A percentile compares a stretch with the other conserved stretches of the same genome.
These are phyloP conservation scores for Dimocarpus longan DNA, from an alignment of 345 rosid species.

Conservation along the genomic window DNA sequence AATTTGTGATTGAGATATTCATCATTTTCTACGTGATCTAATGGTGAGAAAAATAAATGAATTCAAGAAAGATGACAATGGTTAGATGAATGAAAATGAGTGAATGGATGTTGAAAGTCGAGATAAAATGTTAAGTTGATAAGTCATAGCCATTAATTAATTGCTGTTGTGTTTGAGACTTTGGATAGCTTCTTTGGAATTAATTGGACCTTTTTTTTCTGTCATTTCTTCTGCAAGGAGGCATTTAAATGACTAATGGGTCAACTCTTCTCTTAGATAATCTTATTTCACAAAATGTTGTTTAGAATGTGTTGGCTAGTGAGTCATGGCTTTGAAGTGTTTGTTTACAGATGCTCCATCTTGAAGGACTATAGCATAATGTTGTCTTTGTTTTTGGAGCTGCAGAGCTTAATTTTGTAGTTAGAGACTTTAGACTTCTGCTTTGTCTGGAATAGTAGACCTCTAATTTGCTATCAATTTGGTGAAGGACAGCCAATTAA, in stretches of 20 bases:
- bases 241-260: not conserved
- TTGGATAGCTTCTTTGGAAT: not conserved
- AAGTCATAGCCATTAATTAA: not conserved
- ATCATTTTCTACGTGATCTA: too few species aligned
- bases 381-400: not conserved
- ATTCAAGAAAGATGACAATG: too few species aligned
- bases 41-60: too few species aligned
- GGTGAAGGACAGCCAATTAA: not conserved
- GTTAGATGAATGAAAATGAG: too few species aligned
- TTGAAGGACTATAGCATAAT: not conserved
- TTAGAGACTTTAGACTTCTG: too few species aligned
- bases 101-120: too few species aligned
- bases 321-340: not conserved
- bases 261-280: not conserved
- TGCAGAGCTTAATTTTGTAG: not conserved
- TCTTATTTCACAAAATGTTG: not conserved
- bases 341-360: not conserved
- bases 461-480: not conserved
- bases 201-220: not conserved
- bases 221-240: not conserved
- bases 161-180: not conserved
- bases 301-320: not conserved
- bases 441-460: too few species aligned
- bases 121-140: too few species aligned
- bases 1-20: too few species aligned